Evolutionary conservation across 352 stramenopile genomes (phyloP).

Genomic region (Globisporangium apiculatum): DNA sequence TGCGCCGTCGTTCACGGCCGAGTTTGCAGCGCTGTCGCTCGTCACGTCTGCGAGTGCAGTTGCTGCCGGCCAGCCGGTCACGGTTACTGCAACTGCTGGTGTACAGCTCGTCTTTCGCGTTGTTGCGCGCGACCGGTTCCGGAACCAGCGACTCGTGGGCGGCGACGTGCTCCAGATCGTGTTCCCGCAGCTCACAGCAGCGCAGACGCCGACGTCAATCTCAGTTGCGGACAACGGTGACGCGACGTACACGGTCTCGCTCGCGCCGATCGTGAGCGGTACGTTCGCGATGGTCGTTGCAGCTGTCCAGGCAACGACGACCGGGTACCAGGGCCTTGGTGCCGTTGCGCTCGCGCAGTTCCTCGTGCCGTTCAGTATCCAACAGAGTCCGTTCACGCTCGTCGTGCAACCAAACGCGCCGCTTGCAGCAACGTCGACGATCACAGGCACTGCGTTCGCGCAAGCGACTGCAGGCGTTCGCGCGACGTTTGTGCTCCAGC

Average conservation of each 20-base stretch:
- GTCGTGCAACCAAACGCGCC: constrained; percentile 28
- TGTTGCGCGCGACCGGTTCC: constrained; percentile 29
- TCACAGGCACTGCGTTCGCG: constrained; percentile 23
- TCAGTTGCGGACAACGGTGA: constrained; percentile 27
- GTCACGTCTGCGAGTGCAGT: background rate
- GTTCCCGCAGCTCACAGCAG: constrained; percentile 22
- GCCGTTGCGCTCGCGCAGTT: constrained; percentile 21
- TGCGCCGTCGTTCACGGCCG: constrained; percentile 31
- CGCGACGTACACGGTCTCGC: constrained; percentile 31
- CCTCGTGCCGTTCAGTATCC: constrained; percentile 30
- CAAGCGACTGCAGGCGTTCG: constrained; percentile 25
- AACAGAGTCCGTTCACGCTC: constrained; percentile 36
- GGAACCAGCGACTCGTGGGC: constrained; percentile 25
- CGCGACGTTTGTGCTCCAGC: constrained; percentile 27
- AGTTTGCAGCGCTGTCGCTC: constrained; percentile 13
- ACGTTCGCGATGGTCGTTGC: constrained; percentile 35
- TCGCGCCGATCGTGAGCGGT: constrained; percentile 27
- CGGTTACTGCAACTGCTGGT: constrained; percentile 14
- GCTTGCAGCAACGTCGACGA: constrained; percentile 22
- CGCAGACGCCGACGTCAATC: constrained; percentile 8
- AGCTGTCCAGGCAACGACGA: constrained; percentile 17
- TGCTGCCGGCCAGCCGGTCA: background rate
- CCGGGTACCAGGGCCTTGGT: constrained; percentile 11
- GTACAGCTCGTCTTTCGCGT: constrained; percentile 23
- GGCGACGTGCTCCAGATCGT: constrained; percentile 33